Base-by-base conservation (phyloP, 257 asterid species). In the Solanum paucissectum region DNA sequence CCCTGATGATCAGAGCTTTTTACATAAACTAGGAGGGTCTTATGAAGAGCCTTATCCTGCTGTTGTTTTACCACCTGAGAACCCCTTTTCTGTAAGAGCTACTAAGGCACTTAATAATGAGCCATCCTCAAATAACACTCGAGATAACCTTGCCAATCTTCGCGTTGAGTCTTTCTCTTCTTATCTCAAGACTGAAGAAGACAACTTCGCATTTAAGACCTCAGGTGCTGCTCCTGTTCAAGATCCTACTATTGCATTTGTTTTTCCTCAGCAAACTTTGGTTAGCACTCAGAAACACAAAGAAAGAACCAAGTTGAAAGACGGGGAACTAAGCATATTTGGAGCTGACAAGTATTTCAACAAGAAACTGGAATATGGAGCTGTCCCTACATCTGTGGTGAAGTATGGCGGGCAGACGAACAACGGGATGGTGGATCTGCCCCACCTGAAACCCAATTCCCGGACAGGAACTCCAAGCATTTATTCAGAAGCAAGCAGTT, bases 341-440 rank as follows among this genome's bases (percentile, higher is more conserved):
- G 91, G 93, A 12, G 98, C 98, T 7, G 96, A 93, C 40, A 91
- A 89, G 90, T 94, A 93, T 91, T 94, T 92, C 90, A 93, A 91
- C 93, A 93, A 89, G 96, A 93, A 92, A 82, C 52, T 90, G 34
- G 95, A 94, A 72, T 87, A 87, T 60, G 90, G 71, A 29, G 79
- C 88, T 23, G 69, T 32, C 20, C 32, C 85, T 49, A 46, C 85
- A 82, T 16, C 46, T 25, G 6, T 77, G 58, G 32, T 58, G 88
- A 52, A 83, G 23, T 49, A 6, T 38, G 85, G 85, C 12, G 69
- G 32, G 29, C 20, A 42, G 62, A 13, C 5, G 29, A 76, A 86
- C 10, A 76, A 84, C 71, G 36, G 29, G 83, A 29, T 84, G 1
- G 69, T 66, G 25, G 88, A 68, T 88, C 87, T 84, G 14, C 49